Evolutionary conservation across 768 basidiomycete species (phyloP).

Genomic region (Hemileccinum rubropunctum): DNA sequence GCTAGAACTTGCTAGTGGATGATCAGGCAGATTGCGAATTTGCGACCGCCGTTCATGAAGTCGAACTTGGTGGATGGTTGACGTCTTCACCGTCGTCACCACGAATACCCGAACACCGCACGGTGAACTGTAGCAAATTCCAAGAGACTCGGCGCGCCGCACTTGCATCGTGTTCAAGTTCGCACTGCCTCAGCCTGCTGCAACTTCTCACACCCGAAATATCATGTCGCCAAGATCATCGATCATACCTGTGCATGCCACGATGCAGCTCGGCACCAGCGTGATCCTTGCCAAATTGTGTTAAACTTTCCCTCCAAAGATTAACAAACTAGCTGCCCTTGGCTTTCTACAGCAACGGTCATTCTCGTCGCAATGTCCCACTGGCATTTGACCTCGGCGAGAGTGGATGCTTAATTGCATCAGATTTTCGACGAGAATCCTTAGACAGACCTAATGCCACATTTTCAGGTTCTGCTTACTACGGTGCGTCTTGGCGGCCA

Average conservation of each 20-base stretch:
- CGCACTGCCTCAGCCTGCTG: not conserved
- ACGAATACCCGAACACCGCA: not conserved
- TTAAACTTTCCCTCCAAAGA: too few relatives aligned
- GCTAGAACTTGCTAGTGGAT: too few relatives aligned
- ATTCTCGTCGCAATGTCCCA: not conserved
- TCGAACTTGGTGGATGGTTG: too few relatives aligned
- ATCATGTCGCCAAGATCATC: not conserved
- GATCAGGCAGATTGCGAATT: not conserved
- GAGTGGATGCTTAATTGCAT: not conserved
- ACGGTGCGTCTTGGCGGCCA: not conserved
- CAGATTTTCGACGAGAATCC: conserved; percentile 1
- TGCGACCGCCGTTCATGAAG: not conserved
- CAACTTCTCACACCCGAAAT: not conserved
- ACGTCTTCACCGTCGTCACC: not conserved
- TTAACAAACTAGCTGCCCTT: too few relatives aligned
- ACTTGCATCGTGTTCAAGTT: too few relatives aligned
- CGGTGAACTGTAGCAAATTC: not conserved
- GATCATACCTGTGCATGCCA: too few relatives aligned
- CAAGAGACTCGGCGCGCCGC: not conserved
- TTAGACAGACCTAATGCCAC: not conserved
- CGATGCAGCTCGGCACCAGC: too few relatives aligned
- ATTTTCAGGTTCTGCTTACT: not conserved
- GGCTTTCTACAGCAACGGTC: not conserved
- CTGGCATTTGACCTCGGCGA: not conserved
- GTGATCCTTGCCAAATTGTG: too few relatives aligned